Evolutionary conservation across 2,329 filamentous ascomycete genomes (phyloP).

Genomic region (Fusarium sp.): DNA sequence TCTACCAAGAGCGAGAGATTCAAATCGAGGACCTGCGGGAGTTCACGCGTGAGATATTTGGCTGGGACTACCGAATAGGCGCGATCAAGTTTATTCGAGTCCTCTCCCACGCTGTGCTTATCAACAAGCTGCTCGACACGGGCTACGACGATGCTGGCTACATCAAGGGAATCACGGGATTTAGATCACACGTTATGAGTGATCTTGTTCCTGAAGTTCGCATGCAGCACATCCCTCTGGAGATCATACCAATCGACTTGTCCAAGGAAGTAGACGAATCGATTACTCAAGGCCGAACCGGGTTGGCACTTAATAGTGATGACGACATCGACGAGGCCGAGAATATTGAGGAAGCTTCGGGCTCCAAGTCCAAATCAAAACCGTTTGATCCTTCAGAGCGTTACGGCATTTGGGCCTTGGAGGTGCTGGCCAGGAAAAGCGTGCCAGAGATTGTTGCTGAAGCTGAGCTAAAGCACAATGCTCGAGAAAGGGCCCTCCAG

Average conservation of each 20-base stretch:
- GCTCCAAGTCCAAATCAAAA: conserved; percentile 1
- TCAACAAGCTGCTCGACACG: conserved; percentile 62
- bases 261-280: conserved; percentile 76
- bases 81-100: conserved; percentile 87
- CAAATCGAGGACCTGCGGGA: conserved; percentile 69
- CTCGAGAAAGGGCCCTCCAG: conserved; percentile 18
- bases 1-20: conserved; percentile 41
- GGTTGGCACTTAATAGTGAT: conserved; percentile 73
- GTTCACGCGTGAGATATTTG: conserved; percentile 84
- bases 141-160: conserved; percentile 57
- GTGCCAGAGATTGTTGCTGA: conserved; percentile 42
- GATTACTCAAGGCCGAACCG: conserved; percentile 62
- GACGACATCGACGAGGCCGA: conserved; percentile 68
- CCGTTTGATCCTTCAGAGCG: conserved; percentile 74
- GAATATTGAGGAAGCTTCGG: conserved; percentile 22
- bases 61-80: conserved; percentile 83
- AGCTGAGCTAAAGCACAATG: conserved; percentile 44
- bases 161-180: conserved; percentile 75
- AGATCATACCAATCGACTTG: conserved; percentile 83
- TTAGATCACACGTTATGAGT: conserved; percentile 77
- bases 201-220: conserved; percentile 83
- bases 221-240: conserved; percentile 79
- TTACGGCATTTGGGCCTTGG: conserved; percentile 56
- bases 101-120: conserved; percentile 80
- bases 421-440: conserved; percentile 46